Conservation (phyloP, 768 basidiomycete genomes). For the Suillus occidentalis region DNA sequence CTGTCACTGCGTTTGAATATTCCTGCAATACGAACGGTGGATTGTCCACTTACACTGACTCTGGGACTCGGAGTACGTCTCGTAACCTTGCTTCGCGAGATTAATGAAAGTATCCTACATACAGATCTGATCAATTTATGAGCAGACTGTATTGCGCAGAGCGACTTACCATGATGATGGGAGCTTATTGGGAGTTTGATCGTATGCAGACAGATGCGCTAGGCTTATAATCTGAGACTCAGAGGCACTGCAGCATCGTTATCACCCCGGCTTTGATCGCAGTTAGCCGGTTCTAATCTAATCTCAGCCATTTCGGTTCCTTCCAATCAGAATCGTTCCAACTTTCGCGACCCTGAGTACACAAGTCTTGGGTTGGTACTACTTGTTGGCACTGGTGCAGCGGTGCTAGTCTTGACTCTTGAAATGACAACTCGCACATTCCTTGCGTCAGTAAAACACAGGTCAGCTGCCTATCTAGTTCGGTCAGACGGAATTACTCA, state of each 20-base stretch:
- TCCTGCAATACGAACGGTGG: slow-evolving; percentile 13
- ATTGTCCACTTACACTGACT: slow-evolving; percentile 11
- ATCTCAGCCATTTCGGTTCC: background rate
- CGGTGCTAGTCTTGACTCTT: too few relatives aligned
- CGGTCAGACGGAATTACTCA: too few relatives aligned
- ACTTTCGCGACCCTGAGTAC: background rate
- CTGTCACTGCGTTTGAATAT: slow-evolving; percentile 27
- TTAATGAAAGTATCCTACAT: slow-evolving; percentile 64
- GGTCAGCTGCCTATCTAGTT: too few relatives aligned
- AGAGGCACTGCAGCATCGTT: slow-evolving; percentile 4
- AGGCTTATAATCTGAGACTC: background rate
- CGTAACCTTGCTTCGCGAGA: slow-evolving; percentile 66
- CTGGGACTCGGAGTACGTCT: slow-evolving; percentile 43
- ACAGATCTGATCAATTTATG: background rate
- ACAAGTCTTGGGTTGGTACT: too few relatives aligned
- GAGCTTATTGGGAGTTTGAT: slow-evolving; percentile 8
- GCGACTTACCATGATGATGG: slow-evolving; percentile 24
- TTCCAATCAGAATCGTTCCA: background rate
- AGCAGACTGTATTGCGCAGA: background rate
- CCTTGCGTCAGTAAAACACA: too few relatives aligned
- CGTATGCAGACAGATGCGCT: slow-evolving; percentile 1
- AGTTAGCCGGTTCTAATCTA: slow-evolving; percentile 1
- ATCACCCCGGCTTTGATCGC: slow-evolving; percentile 5
- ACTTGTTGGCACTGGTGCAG: too few relatives aligned
- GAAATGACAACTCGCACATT: background rate